These are phyloP conservation scores for Aspergillus cejpii DNA, from an alignment of 2,329 filamentous ascomycete genomes.

Conservation along the genomic window DNA sequence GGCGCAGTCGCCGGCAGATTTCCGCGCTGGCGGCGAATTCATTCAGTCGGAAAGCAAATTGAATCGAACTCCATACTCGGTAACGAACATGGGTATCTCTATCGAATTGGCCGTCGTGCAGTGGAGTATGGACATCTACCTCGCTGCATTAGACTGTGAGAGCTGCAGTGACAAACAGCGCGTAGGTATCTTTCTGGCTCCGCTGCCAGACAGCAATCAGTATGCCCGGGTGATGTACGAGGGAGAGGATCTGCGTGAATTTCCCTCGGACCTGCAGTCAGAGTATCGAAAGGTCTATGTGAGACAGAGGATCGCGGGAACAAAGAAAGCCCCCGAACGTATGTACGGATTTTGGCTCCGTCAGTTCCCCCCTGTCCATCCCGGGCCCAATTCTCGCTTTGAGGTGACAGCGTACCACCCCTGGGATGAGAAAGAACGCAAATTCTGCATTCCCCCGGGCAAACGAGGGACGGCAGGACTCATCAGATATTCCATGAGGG, in stretches of 20 bases:
- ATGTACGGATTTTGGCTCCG: slow-evolving; percentile 2
- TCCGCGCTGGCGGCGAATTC: not conserved
- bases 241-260: not conserved
- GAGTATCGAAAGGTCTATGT: not conserved
- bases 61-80: slow-evolving; percentile 5
- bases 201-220: not conserved
- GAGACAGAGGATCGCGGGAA: not conserved
- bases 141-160: slow-evolving; percentile 17
- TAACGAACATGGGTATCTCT: slow-evolving; percentile 17
- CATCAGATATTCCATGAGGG: not conserved
- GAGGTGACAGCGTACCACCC: not conserved
- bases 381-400: not conserved
- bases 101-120: slow-evolving; percentile 14
- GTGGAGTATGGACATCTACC: slow-evolving; percentile 18
- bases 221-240: not conserved
- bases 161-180: not conserved
- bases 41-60: not conserved
- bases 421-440: not conserved
- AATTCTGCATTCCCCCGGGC: not conserved
- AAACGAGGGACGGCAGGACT: not conserved
- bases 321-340: not conserved
- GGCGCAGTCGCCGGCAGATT: not conserved
- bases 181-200: not conserved
- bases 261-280: not conserved
- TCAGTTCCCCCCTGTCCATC: not conserved